Percentiles rank a stretch among this genome's conserved stretches.
phyloP scores from a whole-genome alignment of 768 basidiomycete genomes.

The Cystobasidium onofrii region DNA sequence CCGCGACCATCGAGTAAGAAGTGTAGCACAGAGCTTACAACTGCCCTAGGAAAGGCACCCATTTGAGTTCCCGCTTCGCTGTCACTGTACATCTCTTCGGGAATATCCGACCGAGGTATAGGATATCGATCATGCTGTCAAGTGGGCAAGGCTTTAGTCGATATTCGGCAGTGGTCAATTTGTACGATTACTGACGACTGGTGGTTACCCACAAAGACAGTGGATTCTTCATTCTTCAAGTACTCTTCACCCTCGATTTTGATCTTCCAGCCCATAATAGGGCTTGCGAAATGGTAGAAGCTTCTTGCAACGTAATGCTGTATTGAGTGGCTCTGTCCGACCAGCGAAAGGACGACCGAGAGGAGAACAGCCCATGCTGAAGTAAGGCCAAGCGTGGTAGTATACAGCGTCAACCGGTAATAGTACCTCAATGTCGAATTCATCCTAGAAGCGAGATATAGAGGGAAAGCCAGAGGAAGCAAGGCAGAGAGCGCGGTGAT shows the following conservation, averaged over 20 bases:
- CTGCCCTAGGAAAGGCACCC: conserved; percentile 71
- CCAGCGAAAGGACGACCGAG: conserved; percentile 60
- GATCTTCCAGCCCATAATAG: conserved; percentile 59
- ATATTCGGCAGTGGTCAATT: conserved; percentile 41
- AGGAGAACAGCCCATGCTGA: conserved; percentile 53
- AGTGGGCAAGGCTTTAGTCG: too few relatives aligned
- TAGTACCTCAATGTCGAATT: conserved; percentile 6
- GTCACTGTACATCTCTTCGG: conserved; percentile 76
- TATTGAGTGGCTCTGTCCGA: conserved; percentile 54
- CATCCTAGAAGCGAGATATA: conserved; percentile 13
- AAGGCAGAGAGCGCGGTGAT: conserved; percentile 3
- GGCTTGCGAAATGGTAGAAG: conserved; percentile 65
- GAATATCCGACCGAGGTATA: conserved; percentile 64
- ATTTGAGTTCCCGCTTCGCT: conserved; percentile 83
- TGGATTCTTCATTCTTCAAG: conserved; percentile 51
- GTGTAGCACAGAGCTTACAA: conserved; percentile 51
- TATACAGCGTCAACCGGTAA: conserved; percentile 15
- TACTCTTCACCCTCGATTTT: conserved; percentile 81
- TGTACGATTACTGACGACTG: neutral
- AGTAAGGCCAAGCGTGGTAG: conserved; percentile 22
- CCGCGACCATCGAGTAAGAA: neutral
- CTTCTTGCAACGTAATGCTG: conserved; percentile 73
- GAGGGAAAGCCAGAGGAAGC: conserved; percentile 13
- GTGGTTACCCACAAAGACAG: conserved; percentile 35
- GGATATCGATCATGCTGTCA: conserved; percentile 79